Base-by-base conservation (phyloP, 441 rosid genomes). In the Erodium texanum region DNA sequence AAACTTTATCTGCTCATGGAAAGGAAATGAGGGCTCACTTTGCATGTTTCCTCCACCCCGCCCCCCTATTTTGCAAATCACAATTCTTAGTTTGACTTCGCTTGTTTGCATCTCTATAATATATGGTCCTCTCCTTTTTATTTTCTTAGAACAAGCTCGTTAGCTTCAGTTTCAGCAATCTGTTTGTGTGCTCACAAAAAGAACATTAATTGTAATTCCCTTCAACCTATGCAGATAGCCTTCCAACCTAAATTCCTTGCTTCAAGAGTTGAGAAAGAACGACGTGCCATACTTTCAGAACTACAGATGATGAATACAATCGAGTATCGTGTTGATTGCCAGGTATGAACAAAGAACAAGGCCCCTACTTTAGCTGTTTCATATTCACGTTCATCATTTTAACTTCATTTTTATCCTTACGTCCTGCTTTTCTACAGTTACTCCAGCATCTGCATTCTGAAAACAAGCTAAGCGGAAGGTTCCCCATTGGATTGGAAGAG, bases 251-350 rank as follows among this genome's bases (percentile, higher is more conserved):
- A 87, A 73, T 95, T 95, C 81, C 96, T 95, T 69, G 83, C 97
- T 71, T 89, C 98, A 72, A 83, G 98, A 77, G 93, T 95, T 72
- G 99, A 95, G 80, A 95, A 95, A 82, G 99, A 95, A 80, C 85
- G 97, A 43, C 90, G 97, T 19, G 99, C 99, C 72, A 95, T 95
- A 78, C 97, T 95, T 82, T 95, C 99, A 24, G 98, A 95, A 82
- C 77, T 95, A 66, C 99, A 95, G 80, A 95, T 95, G 99, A 95
- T 95, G 99, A 95, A 95, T 75, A 92, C 99, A 2, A 95, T 95
- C 66, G 99, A 95, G 78, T 95, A 95, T 75, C 97, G 99, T 77
- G 99, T 95, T 61, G 99, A 95, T 81, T 95, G 99, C 79, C 99
- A 92, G 96, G 99, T 94, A 72, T 69, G 61, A 24, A 69, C 66